These are phyloP conservation scores for Danielozyma ontarioensis DNA, from an alignment of 805 yeast genomes.

Conservation along the genomic window DNA sequence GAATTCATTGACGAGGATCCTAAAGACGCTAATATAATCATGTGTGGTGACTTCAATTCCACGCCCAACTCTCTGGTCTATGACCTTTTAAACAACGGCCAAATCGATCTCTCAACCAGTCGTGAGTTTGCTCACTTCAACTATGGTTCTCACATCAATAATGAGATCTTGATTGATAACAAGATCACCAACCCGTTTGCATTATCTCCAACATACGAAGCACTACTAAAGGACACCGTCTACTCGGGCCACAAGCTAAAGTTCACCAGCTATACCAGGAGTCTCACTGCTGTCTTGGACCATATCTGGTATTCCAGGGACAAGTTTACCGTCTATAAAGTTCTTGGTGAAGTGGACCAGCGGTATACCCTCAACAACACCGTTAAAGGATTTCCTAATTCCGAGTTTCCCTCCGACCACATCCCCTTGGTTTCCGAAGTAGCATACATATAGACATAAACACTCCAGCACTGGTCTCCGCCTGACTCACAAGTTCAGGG, in stretches of 20 bases:
- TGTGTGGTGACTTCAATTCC: slow-evolving; percentile 58
- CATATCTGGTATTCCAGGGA: slow-evolving; percentile 49
- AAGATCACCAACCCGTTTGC: slow-evolving; percentile 12
- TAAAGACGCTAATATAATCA: slow-evolving; percentile 26
- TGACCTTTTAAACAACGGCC: slow-evolving; percentile 32
- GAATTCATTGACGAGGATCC: slow-evolving; percentile 6
- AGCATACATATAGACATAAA: slow-evolving; percentile 6
- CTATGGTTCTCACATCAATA: slow-evolving; percentile 11
- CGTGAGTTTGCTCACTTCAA: slow-evolving; percentile 9
- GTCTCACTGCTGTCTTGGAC: slow-evolving; percentile 50
- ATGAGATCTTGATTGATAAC: slow-evolving; percentile 5
- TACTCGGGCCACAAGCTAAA: slow-evolving; percentile 7
- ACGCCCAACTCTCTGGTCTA: slow-evolving; percentile 45
- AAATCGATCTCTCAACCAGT: slow-evolving; percentile 4
- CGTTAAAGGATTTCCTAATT: slow-evolving; percentile 48
- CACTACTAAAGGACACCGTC: slow-evolving; percentile 7
- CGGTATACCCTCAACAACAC: slow-evolving; percentile 17
- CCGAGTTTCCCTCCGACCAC: slow-evolving; percentile 55
- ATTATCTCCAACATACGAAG: slow-evolving; percentile 12
- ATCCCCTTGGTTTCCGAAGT: slow-evolving; percentile 33
- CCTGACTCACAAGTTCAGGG: no score
- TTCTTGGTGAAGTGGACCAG: slow-evolving; percentile 48
- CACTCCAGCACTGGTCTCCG: no score
- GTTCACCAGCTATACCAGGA: slow-evolving; percentile 38
- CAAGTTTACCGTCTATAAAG: slow-evolving; percentile 35